Conservation (phyloP, 148 eudicot species). For the Rhododendron griersonianum region DNA sequence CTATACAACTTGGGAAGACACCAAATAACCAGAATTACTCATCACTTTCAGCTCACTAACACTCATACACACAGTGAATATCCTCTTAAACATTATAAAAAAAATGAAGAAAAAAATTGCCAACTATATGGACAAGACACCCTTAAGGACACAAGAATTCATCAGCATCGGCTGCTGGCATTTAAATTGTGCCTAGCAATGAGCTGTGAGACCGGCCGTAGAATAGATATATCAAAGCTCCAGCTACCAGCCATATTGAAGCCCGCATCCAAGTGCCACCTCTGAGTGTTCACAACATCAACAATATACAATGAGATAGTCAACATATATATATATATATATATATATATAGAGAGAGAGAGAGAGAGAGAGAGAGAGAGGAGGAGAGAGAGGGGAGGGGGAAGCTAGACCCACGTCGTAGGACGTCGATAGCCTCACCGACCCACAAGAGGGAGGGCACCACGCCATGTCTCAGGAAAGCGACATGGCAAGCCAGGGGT, state of each 20-base stretch:
- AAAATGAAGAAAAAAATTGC: not conserved
- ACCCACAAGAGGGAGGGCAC: not conserved
- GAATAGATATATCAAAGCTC: conserved; percentile 43
- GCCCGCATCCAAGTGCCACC: conserved; percentile 51
- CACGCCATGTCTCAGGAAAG: not conserved
- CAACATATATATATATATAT: not conserved
- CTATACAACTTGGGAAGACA: not conserved
- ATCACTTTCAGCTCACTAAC: not conserved
- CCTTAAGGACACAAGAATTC: not conserved
- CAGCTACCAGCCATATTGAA: conserved; percentile 51
- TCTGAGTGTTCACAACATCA: conserved; percentile 25
- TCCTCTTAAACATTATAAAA: not conserved
- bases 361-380: too few relatives aligned
- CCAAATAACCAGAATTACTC: not conserved
- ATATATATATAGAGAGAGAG: too few relatives aligned
- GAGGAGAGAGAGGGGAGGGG: too few relatives aligned
- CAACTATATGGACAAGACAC: not conserved
- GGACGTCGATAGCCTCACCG: not conserved
- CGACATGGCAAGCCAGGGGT: not conserved
- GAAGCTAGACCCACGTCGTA: not conserved
- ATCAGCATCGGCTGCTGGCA: conserved; percentile 18
- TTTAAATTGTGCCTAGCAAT: conserved; percentile 19
- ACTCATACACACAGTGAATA: not conserved
- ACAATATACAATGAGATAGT: not conserved
- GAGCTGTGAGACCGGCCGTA: conserved; percentile 59